Conservation (phyloP, 768 basidiomycete species). For the Hygrophorus pudorinus region DNA sequence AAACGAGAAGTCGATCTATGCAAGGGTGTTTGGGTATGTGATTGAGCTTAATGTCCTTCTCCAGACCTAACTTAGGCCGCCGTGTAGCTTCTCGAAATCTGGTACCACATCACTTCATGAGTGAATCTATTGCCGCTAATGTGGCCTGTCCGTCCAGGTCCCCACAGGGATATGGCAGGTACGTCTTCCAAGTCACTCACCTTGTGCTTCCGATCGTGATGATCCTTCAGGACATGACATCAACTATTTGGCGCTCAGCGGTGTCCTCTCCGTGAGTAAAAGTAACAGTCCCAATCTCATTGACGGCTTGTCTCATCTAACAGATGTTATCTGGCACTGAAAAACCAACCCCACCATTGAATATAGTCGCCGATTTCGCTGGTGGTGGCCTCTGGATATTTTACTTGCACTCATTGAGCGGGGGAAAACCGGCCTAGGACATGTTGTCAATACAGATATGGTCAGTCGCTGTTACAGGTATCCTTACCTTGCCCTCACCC, state of each 20-base stretch:
- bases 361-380: slow-evolving; percentile 75
- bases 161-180: slow-evolving; percentile 73
- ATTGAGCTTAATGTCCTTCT: slow-evolving; percentile 4
- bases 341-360: slow-evolving; percentile 64
- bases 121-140: slow-evolving; percentile 1
- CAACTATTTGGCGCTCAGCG: slow-evolving; percentile 76
- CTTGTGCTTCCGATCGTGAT: not conserved
- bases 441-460: slow-evolving; percentile 72
- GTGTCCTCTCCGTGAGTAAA: slow-evolving; percentile 49
- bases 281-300: not conserved
- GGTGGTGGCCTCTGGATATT: slow-evolving; percentile 72
- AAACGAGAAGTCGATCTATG: slow-evolving; percentile 61
- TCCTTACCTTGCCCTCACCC: slow-evolving; percentile 1
- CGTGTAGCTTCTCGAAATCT: slow-evolving; percentile 47
- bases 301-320: not conserved
- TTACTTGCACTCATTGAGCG: slow-evolving; percentile 68
- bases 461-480: slow-evolving; percentile 23
- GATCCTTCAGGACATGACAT: slow-evolving; percentile 60
- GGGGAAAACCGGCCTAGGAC: slow-evolving; percentile 53
- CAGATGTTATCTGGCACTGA: slow-evolving; percentile 64
- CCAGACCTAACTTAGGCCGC: not conserved
- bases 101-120: slow-evolving; percentile 25
- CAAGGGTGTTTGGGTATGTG: slow-evolving; percentile 64
- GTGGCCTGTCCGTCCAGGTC: slow-evolving; percentile 30
- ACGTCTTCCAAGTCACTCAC: slow-evolving; percentile 10